phyloP scores from a whole-genome alignment of 2,329 filamentous ascomycete species.

The Trichothecium roseum region DNA sequence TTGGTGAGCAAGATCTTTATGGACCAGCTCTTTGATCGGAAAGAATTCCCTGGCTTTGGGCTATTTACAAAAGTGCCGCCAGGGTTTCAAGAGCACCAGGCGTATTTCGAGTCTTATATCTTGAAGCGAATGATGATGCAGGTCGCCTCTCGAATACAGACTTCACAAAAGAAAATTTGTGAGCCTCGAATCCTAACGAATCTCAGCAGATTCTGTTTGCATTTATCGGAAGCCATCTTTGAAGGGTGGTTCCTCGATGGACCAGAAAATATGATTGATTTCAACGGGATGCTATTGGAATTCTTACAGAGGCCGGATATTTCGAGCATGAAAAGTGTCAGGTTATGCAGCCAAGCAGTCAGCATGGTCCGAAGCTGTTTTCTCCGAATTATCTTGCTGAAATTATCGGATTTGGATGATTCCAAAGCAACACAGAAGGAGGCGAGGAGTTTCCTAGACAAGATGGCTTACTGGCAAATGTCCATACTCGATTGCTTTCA shows the following conservation, averaged over 20 bases:
- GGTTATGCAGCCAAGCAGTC: conserved; percentile 82
- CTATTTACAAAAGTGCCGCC: conserved; percentile 83
- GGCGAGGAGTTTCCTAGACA: conserved; percentile 64
- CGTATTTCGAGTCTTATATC: conserved; percentile 88
- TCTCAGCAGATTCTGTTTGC: conserved; percentile 66
- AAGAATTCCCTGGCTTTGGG: conserved; percentile 83
- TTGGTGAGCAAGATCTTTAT: conserved; percentile 71
- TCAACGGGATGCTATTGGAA: conserved; percentile 74
- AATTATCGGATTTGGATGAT: conserved; percentile 74
- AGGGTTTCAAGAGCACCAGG: conserved; percentile 88
- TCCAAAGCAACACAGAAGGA: conserved; percentile 46
- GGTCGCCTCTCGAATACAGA: conserved; percentile 58
- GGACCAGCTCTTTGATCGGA: conserved; percentile 74
- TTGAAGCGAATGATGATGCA: conserved; percentile 65
- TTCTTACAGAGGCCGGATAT: conserved; percentile 82
- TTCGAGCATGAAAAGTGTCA: conserved; percentile 69
- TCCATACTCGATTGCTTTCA: conserved; percentile 73
- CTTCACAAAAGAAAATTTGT: conserved; percentile 60
- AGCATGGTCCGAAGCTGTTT: conserved; percentile 67
- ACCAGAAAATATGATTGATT: conserved; percentile 73
- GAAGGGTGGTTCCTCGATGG: conserved; percentile 96
- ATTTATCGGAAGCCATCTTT: conserved; percentile 83
- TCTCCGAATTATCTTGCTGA: conserved; percentile 66
- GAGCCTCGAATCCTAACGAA: conserved; percentile 84
- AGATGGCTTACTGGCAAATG: conserved; percentile 91